phyloP scores from a whole-genome alignment of 164 flowering plant species.

The Macadamia integrifolia region DNA sequence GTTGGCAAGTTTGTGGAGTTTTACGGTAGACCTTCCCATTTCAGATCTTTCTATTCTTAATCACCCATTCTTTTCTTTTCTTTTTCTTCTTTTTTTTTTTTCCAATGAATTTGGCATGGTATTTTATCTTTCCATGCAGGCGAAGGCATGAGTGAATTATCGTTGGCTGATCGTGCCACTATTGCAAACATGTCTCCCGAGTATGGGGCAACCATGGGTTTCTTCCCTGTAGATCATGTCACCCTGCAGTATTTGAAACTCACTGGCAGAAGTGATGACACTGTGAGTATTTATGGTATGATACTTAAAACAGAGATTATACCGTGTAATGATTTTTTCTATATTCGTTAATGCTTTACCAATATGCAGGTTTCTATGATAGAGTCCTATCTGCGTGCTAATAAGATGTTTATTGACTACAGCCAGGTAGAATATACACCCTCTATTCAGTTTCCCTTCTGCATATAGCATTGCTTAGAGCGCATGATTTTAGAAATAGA shows the following conservation, averaged over 20 bases:
- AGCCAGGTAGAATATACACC: conserved; percentile 41
- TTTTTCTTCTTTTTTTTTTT: background rate
- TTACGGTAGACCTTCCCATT: conserved; percentile 47
- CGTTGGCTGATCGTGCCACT: conserved; percentile 92
- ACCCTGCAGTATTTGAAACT: conserved; percentile 82
- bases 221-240: conserved; percentile 94
- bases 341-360: background rate
- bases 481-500: background rate
- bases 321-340: background rate
- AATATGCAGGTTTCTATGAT: conserved; percentile 64
- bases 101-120: background rate
- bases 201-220: conserved; percentile 99
- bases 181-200: conserved; percentile 98
- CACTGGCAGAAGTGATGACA: conserved; percentile 93
- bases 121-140: conserved; percentile 36
- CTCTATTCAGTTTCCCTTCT: background rate
- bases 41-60: background rate
- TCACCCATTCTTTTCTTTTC: background rate
- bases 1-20: conserved; percentile 97
- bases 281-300: conserved; percentile 38
- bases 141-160: conserved; percentile 71
- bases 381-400: conserved; percentile 81
- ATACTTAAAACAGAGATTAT: background rate
- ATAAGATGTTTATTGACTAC: conserved; percentile 85
- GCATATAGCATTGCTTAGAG: background rate